Evolutionary conservation across 2,329 filamentous ascomycete species (phyloP).

Genomic region (Leptographium lundbergii): DNA sequence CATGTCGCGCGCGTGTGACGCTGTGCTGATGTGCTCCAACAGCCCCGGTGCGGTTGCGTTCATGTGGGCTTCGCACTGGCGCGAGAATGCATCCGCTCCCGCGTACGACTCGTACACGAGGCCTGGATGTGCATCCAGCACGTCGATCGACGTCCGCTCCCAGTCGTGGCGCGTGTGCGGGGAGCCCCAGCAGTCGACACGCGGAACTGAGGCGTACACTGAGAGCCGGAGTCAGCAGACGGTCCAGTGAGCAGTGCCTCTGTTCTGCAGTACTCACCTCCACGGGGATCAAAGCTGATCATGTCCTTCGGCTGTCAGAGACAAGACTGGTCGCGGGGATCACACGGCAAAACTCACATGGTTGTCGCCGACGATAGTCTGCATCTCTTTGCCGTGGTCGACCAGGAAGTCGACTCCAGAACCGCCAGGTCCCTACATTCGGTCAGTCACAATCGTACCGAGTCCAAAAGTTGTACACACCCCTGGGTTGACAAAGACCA

Average conservation of each 20-base stretch:
- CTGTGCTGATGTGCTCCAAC: conserved; percentile 28
- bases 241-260: not conserved
- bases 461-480: conserved; percentile 6
- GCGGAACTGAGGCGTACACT: conserved; percentile 35
- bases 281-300: conserved; percentile 37
- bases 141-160: conserved; percentile 27
- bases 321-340: too few species aligned
- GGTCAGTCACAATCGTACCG: not conserved
- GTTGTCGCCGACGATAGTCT: conserved; percentile 33
- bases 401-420: conserved; percentile 25
- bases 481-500: conserved; percentile 26
- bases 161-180: conserved; percentile 27
- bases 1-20: conserved; percentile 33
- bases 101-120: conserved; percentile 32
- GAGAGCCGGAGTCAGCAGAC: not conserved
- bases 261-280: conserved; percentile 17
- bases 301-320: conserved; percentile 23
- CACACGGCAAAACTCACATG: conserved; percentile 20
- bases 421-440: conserved; percentile 30
- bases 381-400: conserved; percentile 20
- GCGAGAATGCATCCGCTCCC: conserved; percentile 27
- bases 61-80: conserved; percentile 29
- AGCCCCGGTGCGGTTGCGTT: conserved; percentile 18
- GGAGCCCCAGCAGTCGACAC: conserved; percentile 37
- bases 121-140: conserved; percentile 33